These are phyloP conservation scores for Aspergillus campestris DNA, from an alignment of 495 filamentous ascomycete species.

Conservation along the genomic window DNA sequence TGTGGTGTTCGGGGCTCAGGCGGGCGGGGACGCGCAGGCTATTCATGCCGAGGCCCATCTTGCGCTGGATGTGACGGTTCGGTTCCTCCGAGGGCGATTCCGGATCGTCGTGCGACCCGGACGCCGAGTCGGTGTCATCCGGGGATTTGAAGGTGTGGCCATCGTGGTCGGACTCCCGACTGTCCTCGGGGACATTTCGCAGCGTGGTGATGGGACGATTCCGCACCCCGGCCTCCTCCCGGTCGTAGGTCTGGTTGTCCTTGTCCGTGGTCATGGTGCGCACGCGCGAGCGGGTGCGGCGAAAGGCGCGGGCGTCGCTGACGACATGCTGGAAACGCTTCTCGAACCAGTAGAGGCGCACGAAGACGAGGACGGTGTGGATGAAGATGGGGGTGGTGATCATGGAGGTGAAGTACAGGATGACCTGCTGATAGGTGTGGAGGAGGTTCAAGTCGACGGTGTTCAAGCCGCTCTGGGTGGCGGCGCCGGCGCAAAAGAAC, in stretches of 20 bases:
- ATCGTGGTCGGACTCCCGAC: conserved; percentile 13
- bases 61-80: conserved; percentile 6
- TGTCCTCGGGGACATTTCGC: conserved; percentile 37
- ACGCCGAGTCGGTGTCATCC: conserved; percentile 15
- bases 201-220: conserved; percentile 68
- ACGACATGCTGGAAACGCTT: conserved; percentile 81
- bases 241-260: conserved; percentile 33
- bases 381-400: conserved; percentile 86
- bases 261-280: conserved; percentile 48
- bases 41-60: conserved; percentile 14
- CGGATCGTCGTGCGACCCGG: conserved; percentile 16
- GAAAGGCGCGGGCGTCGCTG: conserved; percentile 45
- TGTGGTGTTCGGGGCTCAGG: conserved; percentile 62
- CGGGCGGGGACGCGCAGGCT: conserved; percentile 42
- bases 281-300: conserved; percentile 47
- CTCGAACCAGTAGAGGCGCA: conserved; percentile 96
- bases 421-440: conserved; percentile 66
- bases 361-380: conserved; percentile 76
- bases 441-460: conserved; percentile 70
- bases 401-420: conserved; percentile 63
- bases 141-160: conserved; percentile 12
- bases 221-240: conserved; percentile 60
- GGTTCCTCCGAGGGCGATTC: conserved; percentile 12
- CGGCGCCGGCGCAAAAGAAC: conserved; percentile 69
- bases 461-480: conserved; percentile 90